A percentile compares a stretch with the other conserved stretches of the same genome.
These are phyloP conservation scores for Apiospora saccharicola DNA, from an alignment of 2,329 filamentous ascomycete genomes.

Conservation along the genomic window DNA sequence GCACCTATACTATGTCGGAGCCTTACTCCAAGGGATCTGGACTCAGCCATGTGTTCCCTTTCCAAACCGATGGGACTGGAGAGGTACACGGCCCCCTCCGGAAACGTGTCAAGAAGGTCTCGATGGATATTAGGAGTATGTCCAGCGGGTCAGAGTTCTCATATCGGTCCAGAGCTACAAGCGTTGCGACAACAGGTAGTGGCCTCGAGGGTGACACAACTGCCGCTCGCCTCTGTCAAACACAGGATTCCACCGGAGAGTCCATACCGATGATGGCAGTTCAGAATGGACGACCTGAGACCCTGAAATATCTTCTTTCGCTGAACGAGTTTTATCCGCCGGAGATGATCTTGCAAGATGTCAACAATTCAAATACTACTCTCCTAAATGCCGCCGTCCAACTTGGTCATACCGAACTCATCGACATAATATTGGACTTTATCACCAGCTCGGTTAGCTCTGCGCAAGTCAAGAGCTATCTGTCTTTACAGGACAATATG, in stretches of 20 bases:
- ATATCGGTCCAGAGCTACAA: constrained; percentile 80
- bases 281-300: constrained; percentile 73
- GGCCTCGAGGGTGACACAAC: constrained; percentile 87
- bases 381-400: constrained; percentile 91
- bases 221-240: constrained; percentile 78
- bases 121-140: constrained; percentile 88
- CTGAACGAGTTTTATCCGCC: constrained; percentile 79
- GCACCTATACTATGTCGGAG: constrained; percentile 53
- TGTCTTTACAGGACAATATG: constrained; percentile 79
- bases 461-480: constrained; percentile 68
- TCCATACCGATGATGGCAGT: constrained; percentile 90
- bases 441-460: constrained; percentile 65
- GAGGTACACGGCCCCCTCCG: constrained; percentile 45
- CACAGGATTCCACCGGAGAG: constrained; percentile 75
- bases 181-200: constrained; percentile 76
- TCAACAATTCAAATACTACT: constrained; percentile 89
- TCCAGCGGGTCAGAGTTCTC: constrained; percentile 88
- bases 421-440: constrained; percentile 77
- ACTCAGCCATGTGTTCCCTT: constrained; percentile 90
- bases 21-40: constrained; percentile 63
- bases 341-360: constrained; percentile 77
- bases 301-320: constrained; percentile 81
- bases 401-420: constrained; percentile 76
- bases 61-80: constrained; percentile 67
- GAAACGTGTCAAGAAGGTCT: constrained; percentile 77